A percentile compares a stretch with the other conserved stretches of the same genome.
These are phyloP conservation scores for Wickerhamomyces kurtzmanii DNA, from an alignment of 805 yeast genomes.

Conservation along the genomic window DNA sequence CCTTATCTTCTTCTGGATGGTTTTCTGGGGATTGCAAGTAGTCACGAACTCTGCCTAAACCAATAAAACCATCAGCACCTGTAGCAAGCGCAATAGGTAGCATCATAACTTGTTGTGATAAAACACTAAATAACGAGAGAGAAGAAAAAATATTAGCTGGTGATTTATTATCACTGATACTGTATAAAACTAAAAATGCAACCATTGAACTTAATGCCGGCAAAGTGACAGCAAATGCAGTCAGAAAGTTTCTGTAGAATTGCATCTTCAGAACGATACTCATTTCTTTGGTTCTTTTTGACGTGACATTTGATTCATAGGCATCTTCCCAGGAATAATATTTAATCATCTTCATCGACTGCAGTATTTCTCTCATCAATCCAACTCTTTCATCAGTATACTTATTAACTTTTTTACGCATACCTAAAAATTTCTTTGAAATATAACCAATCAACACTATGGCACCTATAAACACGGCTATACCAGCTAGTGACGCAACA, in stretches of 20 bases:
- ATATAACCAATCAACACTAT: slow-evolving; percentile 31
- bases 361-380: slow-evolving; percentile 50
- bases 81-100: slow-evolving; percentile 64
- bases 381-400: slow-evolving; percentile 58
- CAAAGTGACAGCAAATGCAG: slow-evolving; percentile 39
- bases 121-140: slow-evolving; percentile 52
- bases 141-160: slow-evolving; percentile 67
- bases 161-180: slow-evolving; percentile 23
- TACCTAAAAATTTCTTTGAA: slow-evolving; percentile 37
- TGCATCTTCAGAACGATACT: slow-evolving; percentile 46
- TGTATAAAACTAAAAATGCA: slow-evolving; percentile 33
- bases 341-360: slow-evolving; percentile 61
- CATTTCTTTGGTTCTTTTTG: slow-evolving; percentile 51
- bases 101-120: slow-evolving; percentile 55
- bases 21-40: slow-evolving; percentile 38
- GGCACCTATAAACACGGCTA: slow-evolving; percentile 41
- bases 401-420: slow-evolving; percentile 44
- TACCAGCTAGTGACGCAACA: slow-evolving; percentile 57
- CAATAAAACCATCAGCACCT: slow-evolving; percentile 58
- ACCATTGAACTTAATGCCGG: slow-evolving; percentile 50
- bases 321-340: slow-evolving; percentile 85
- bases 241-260: slow-evolving; percentile 39
- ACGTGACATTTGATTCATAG: slow-evolving; percentile 41
- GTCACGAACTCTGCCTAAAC: slow-evolving; percentile 46
- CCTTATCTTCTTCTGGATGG: slow-evolving; percentile 23